These are phyloP conservation scores for Metarhizium robertsii DNA, from an alignment of 2,329 filamentous ascomycete species.

Conservation along the genomic window DNA sequence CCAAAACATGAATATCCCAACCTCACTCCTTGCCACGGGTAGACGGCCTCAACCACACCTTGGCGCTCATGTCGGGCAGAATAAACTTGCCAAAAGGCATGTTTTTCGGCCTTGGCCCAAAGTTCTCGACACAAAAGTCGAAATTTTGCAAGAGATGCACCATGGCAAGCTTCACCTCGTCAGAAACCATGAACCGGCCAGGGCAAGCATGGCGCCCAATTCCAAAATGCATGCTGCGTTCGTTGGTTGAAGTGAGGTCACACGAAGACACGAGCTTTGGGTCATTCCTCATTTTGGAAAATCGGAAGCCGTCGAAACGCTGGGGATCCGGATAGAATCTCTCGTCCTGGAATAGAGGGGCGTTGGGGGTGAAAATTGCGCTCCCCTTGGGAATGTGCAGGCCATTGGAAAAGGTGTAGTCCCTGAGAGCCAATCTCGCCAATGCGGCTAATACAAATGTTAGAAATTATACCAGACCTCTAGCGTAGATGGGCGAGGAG, in stretches of 20 bases:
- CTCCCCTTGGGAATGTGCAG: slow-evolving; percentile 7
- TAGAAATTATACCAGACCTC: neutral
- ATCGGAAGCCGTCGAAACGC: slow-evolving; percentile 8
- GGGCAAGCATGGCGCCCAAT: slow-evolving; percentile 9
- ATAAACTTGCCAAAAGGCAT: slow-evolving; percentile 4
- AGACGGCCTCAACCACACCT: neutral
- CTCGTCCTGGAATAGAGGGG: slow-evolving; percentile 8
- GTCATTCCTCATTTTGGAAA: slow-evolving; percentile 7
- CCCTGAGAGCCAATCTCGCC: slow-evolving; percentile 7
- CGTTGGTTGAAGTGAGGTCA: slow-evolving; percentile 6
- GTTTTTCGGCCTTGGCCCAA: slow-evolving; percentile 7
- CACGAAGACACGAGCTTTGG: slow-evolving; percentile 1
- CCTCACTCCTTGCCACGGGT: neutral
- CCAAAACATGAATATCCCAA: too few species aligned
- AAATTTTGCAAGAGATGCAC: slow-evolving; percentile 7
- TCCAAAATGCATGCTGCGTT: slow-evolving; percentile 11
- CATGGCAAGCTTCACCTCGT: slow-evolving; percentile 9
- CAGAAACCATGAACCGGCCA: slow-evolving; percentile 9
- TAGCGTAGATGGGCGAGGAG: neutral
- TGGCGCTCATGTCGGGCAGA: neutral
- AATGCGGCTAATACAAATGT: slow-evolving; percentile 3
- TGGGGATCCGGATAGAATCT: slow-evolving; percentile 5
- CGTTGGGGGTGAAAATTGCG: slow-evolving; percentile 9
- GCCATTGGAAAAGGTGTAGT: slow-evolving; percentile 10
- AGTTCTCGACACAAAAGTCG: slow-evolving; percentile 7